Percentiles rank a stretch among this genome's conserved stretches.
These are phyloP conservation scores for Clonostachys rhizophaga DNA, from an alignment of 2,329 filamentous ascomycete species.

Conservation along the genomic window DNA sequence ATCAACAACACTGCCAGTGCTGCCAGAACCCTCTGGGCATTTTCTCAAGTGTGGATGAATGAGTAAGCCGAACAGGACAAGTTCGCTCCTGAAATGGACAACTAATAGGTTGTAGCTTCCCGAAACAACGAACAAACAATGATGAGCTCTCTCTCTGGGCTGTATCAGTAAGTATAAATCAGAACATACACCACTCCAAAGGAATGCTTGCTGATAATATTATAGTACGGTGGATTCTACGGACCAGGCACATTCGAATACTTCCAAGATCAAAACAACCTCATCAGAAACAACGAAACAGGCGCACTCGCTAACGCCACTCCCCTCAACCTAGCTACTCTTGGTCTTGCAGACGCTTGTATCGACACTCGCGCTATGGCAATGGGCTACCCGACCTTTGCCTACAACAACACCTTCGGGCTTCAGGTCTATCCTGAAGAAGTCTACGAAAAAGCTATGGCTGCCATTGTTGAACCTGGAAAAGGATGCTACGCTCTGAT, in stretches of 20 bases:
- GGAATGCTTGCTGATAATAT: too few relatives aligned
- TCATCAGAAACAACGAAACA: constrained; percentile 4
- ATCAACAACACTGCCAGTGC: constrained; percentile 45
- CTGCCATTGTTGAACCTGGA: constrained; percentile 5
- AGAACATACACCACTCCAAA: neutral
- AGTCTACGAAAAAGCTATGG: constrained; percentile 7
- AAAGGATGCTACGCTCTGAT: constrained; percentile 48
- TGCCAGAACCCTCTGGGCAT: constrained; percentile 54
- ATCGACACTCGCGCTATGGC: constrained; percentile 58
- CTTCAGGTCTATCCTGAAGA: constrained; percentile 49
- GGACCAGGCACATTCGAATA: constrained; percentile 1
- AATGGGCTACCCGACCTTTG: constrained; percentile 47
- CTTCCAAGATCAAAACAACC: constrained; percentile 4
- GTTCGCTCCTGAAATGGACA: neutral
- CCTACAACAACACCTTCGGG: constrained; percentile 60
- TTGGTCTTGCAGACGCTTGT: constrained; percentile 65
- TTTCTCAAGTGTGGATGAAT: constrained; percentile 53
- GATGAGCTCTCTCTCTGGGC: constrained; percentile 58
- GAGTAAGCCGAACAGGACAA: constrained; percentile 6
- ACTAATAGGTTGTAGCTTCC: constrained; percentile 31
- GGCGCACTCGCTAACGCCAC: constrained; percentile 27
- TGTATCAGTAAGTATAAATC: constrained; percentile 34
- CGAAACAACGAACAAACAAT: constrained; percentile 42
- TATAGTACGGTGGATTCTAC: constrained; percentile 6
- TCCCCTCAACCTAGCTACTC: constrained; percentile 43